A percentile compares a stretch with the other conserved stretches of the same genome.
These are phyloP conservation scores for Rhazya stricta DNA, from an alignment of 257 asterid genomes.

Conservation along the genomic window DNA sequence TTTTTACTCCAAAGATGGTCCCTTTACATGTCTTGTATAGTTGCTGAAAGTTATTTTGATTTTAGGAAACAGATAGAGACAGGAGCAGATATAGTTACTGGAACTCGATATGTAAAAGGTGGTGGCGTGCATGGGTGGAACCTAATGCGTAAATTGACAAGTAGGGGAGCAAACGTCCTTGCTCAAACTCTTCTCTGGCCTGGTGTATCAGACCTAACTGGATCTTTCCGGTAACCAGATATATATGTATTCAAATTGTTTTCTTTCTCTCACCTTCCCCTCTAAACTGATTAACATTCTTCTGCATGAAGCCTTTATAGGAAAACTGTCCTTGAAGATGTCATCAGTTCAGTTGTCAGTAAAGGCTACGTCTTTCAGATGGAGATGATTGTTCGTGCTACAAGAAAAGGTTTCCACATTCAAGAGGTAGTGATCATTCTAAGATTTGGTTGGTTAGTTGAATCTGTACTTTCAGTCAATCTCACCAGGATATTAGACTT, in stretches of 20 bases:
- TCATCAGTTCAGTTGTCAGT: slow-evolving; percentile 90
- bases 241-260: slow-evolving; percentile 3
- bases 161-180: slow-evolving; percentile 99
- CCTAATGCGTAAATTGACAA: slow-evolving; percentile 91
- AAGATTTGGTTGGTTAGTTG: background rate
- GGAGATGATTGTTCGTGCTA: slow-evolving; percentile 98
- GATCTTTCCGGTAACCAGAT: slow-evolving; percentile 78
- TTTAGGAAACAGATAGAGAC: slow-evolving; percentile 87
- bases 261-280: slow-evolving; percentile 1
- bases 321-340: slow-evolving; percentile 87
- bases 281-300: slow-evolving; percentile 7
- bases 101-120: slow-evolving; percentile 85
- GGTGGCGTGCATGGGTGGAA: slow-evolving; percentile 99
- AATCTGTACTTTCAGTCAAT: background rate
- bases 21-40: slow-evolving; percentile 11
- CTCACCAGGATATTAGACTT: background rate
- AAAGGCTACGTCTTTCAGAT: slow-evolving; percentile 98
- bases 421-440: slow-evolving; percentile 61
- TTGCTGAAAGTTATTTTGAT: slow-evolving; percentile 21
- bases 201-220: slow-evolving; percentile 97
- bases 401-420: slow-evolving; percentile 78
- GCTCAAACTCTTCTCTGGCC: slow-evolving; percentile 99
- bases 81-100: slow-evolving; percentile 91
- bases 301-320: slow-evolving; percentile 54
- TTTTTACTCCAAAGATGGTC: slow-evolving; percentile 13